A percentile compares a stretch with the other conserved stretches of the same genome.
phyloP scores from a whole-genome alignment of 169 alveolate species.

The Cryptosporidium canis region DNA sequence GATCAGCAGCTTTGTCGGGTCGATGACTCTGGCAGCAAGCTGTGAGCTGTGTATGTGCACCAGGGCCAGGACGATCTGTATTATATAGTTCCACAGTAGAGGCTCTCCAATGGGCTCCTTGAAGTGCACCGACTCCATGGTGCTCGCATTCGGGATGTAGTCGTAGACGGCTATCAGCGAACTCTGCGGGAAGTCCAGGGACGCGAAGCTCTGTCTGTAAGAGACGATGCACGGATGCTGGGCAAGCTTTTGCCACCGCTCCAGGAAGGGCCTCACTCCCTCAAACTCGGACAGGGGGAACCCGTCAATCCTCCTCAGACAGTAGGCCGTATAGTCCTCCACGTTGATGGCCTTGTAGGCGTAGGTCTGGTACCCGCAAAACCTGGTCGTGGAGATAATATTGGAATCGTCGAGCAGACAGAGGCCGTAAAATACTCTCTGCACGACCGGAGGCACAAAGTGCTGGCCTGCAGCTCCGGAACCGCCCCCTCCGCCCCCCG shows the following conservation, averaged over 20 bases:
- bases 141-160: conserved; percentile 68
- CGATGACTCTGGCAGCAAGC: conserved; percentile 68
- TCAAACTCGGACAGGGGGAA: conserved; percentile 51
- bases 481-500: background rate
- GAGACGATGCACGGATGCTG: conserved; percentile 70
- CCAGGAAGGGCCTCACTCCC: conserved; percentile 12
- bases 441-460: conserved; percentile 61
- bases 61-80: conserved; percentile 60
- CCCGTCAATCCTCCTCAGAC: conserved; percentile 51
- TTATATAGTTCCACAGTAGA: conserved; percentile 62
- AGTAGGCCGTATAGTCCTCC: conserved; percentile 63
- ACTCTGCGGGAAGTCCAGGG: conserved; percentile 51
- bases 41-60: conserved; percentile 69
- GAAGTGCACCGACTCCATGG: conserved; percentile 72
- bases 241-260: conserved; percentile 60
- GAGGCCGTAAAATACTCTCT: conserved; percentile 36
- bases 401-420: conserved; percentile 60
- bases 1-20: conserved; percentile 57
- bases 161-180: conserved; percentile 49
- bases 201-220: conserved; percentile 60
- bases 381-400: conserved; percentile 41
- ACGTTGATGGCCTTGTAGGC: conserved; percentile 67
- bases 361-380: conserved; percentile 68
- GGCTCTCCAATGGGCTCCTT: conserved; percentile 72
- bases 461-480: conserved; percentile 13